Conservation (phyloP, 1,284 basidiomycete genomes). For the Kwoniella shivajii region DNA sequence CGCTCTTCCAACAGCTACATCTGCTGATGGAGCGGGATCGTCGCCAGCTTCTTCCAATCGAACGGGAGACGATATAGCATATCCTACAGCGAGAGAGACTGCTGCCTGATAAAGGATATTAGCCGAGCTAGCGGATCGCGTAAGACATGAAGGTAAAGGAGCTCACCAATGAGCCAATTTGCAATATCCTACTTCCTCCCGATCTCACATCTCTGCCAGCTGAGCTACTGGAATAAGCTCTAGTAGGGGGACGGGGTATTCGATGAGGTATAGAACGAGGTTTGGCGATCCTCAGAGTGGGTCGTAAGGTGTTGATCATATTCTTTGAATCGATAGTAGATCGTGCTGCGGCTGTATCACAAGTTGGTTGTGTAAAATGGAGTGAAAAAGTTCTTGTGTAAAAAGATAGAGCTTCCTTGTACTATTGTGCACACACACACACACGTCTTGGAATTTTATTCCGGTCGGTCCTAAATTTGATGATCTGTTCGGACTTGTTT, state of each 20-base stretch:
- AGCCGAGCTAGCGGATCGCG: background rate
- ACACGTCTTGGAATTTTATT: too few species aligned
- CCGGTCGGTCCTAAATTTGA: too few species aligned
- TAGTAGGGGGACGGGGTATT: background rate
- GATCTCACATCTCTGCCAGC: background rate
- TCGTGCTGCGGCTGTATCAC: too few species aligned
- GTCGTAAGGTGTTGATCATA: conserved; percentile 5
- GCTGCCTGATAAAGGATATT: background rate
- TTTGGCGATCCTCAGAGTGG: background rate
- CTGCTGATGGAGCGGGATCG: conserved; percentile 27
- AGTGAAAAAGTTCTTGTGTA: too few species aligned
- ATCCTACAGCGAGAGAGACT: conserved; percentile 15
- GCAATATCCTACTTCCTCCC: conserved; percentile 4
- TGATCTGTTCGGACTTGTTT: too few species aligned
- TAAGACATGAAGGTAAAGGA: background rate
- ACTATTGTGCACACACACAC: too few species aligned
- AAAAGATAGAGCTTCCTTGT: too few species aligned
- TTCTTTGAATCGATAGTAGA: too few species aligned
- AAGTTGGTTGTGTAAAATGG: too few species aligned
- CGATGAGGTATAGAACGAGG: background rate
- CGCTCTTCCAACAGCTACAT: conserved; percentile 26
- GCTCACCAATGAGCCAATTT: conserved; percentile 16
- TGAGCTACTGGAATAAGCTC: conserved; percentile 4
- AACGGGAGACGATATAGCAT: conserved; percentile 10
- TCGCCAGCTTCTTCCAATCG: conserved; percentile 21